Conservation (phyloP, 2,329 filamentous ascomycete species). For the Tolypocladium ovalisporum region DNA sequence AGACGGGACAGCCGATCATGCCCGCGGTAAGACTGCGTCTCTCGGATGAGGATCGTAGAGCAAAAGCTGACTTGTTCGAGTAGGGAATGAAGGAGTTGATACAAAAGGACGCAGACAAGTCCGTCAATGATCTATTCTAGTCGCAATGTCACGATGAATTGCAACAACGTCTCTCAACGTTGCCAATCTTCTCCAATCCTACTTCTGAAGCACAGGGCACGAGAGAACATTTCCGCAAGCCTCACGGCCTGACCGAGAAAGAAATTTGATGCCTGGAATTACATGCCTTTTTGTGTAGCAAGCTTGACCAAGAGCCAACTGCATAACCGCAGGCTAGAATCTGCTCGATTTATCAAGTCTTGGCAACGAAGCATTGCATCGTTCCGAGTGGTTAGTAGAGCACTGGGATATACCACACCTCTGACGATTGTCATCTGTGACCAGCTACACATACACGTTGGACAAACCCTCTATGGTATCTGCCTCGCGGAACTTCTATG, state of each 20-base stretch:
- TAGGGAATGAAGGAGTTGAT: constrained; percentile 97
- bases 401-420: no score
- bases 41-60: background rate
- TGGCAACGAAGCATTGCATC: background rate
- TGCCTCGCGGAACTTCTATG: background rate
- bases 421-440: background rate
- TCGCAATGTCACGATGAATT: background rate
- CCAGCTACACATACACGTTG: background rate
- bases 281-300: background rate
- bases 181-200: background rate
- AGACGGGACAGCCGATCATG: constrained; percentile 76
- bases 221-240: no score
- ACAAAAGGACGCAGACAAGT: constrained; percentile 86
- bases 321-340: background rate
- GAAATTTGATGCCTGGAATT: no score
- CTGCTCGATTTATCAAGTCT: background rate
- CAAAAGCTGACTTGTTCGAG: constrained; percentile 11
- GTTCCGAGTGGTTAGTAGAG: background rate
- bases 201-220: background rate
- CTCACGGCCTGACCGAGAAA: background rate
- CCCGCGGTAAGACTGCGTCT: constrained; percentile 53
- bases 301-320: background rate
- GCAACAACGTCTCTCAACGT: background rate
- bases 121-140: constrained; percentile 73
- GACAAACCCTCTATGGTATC: background rate